Evolutionary conservation across 225 moss, liverwort and hornwort genomes (phyloP).

Genomic region (Climacium dendroides): DNA sequence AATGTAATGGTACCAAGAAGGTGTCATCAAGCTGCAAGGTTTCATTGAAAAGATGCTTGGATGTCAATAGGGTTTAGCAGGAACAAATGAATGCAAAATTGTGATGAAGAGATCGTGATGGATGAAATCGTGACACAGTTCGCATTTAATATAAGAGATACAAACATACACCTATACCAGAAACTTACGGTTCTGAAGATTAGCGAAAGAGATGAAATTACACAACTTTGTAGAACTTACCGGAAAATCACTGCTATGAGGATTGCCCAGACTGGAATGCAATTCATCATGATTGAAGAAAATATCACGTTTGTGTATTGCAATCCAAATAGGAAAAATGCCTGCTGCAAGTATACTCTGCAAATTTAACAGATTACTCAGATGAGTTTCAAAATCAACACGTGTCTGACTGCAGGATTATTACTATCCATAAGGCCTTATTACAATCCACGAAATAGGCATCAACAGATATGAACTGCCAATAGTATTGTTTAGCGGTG

Average conservation of each 20-base stretch:
- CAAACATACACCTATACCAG: background rate
- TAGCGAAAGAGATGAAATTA: background rate
- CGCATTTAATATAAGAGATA: background rate
- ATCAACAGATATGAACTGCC: background rate
- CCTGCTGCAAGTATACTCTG: conserved; percentile 22
- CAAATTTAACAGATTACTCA: background rate
- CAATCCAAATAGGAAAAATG: conserved; percentile 30
- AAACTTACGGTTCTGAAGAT: background rate
- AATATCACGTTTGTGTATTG: conserved; percentile 18
- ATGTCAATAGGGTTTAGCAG: background rate
- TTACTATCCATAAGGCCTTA: background rate
- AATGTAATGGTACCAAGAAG: background rate
- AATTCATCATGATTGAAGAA: conserved; percentile 13
- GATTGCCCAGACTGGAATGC: conserved; percentile 12
- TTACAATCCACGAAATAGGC: background rate
- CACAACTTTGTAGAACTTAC: background rate
- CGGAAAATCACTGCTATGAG: conserved; percentile 18
- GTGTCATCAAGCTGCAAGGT: background rate
- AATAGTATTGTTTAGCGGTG: background rate
- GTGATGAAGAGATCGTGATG: background rate
- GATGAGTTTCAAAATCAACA: background rate
- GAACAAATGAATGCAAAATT: background rate
- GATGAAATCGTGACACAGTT: background rate
- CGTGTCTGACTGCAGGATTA: background rate
- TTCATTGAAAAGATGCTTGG: background rate